phyloP scores from a whole-genome alignment of 2,329 filamentous ascomycete genomes.

The Arthrobotrys conoides region DNA sequence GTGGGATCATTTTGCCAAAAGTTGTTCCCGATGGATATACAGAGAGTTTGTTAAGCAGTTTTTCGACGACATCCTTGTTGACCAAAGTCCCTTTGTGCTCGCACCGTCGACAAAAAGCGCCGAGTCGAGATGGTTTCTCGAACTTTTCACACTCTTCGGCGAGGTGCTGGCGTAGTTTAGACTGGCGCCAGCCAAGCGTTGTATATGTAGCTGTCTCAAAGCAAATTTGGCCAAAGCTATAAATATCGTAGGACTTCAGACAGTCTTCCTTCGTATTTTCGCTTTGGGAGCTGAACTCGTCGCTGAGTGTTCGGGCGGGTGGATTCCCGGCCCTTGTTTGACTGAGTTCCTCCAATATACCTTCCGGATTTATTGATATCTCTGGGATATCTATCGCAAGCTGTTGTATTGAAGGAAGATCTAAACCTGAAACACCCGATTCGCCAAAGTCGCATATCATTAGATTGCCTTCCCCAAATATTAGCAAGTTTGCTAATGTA shows the following conservation, averaged over 20 bases:
- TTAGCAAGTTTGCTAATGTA: neutral
- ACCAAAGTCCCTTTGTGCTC: neutral
- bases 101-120: neutral
- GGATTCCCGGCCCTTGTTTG: neutral
- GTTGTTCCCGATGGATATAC: no score
- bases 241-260: slow-evolving; percentile 19
- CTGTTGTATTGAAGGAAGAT: neutral
- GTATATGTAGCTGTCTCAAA: neutral
- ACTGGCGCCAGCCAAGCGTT: neutral
- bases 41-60: neutral
- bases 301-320: neutral
- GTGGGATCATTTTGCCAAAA: no score
- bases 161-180: neutral
- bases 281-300: neutral
- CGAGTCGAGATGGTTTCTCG: neutral
- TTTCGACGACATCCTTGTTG: neutral
- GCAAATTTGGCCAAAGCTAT: neutral
- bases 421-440: neutral
- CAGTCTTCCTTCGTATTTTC: neutral
- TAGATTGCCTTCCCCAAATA: neutral
- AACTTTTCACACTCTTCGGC: neutral
- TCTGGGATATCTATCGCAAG: no score
- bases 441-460: slow-evolving; percentile 5
- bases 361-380: no score
- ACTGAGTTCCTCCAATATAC: neutral